Base-by-base conservation (phyloP, 192 early-diverging fungal genomes). In the Rhizophagus sp. region DNA sequence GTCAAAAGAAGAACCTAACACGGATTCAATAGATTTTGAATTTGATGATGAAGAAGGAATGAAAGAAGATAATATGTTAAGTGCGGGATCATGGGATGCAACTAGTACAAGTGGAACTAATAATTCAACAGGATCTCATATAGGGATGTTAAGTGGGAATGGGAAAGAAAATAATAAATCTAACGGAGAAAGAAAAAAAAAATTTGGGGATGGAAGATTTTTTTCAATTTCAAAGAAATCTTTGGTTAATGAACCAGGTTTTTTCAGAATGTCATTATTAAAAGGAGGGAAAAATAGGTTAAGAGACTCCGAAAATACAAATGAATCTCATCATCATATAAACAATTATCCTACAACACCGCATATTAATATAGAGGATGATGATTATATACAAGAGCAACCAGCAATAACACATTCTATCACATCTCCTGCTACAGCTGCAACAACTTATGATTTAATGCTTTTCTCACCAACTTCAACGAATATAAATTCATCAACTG, bases 1-100 rank as follows among this genome's bases (percentile, higher is more conserved):
- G 6, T 81, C 85, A 0, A 88, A 88, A 66, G 76, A 83, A 8
- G 82, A 81, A 41, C 68, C 65, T 50, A 30, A 15, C 8, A 22
- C 22, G 10, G 44, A 33, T 30, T 67, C 52, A 67, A 39, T 67
- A 1, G 57, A 76, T 41, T 41, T 41, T 73, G 72, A 73, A 11
- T 33, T 33, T 52, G 72, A 73, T 17, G 50, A 49, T 22, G 49
- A 57, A 30, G 73, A 52, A 12, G 24, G 11, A 52, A 50, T 62
- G 17, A 63, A n/a, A n/a, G 17, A 22, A 62, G 74, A 63, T 24
- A 76, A 27, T 39, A 66, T 66, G 65, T 19, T 66, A 3, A 66
- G 6, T 66, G 24, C 30, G 24, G 15, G 6, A n/a, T 24, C 22
- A 61, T 76, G 74, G 74, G 74, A 76, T 62, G 57, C 47, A 17